phyloP scores from a whole-genome alignment of 2,329 filamentous ascomycete genomes.

The Neonectria faginata region DNA sequence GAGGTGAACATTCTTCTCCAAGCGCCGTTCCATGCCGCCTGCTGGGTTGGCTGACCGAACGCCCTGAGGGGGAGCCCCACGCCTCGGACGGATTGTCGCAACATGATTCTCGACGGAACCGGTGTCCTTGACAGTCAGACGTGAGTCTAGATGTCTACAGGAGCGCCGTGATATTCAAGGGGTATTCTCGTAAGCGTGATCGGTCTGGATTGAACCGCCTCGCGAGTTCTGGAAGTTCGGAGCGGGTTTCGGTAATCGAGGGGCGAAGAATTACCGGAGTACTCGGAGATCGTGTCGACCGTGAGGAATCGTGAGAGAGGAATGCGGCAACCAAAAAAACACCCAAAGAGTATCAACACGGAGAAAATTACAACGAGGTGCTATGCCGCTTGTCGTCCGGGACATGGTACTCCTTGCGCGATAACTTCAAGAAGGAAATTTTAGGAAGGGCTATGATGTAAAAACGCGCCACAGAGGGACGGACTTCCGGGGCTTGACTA shows the following conservation, averaged over 20 bases:
- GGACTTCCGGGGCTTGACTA: slow-evolving; percentile 8
- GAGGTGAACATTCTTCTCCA: slow-evolving; percentile 47
- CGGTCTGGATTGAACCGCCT: not conserved
- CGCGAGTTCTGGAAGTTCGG: not conserved
- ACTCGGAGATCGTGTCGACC: slow-evolving; percentile 37
- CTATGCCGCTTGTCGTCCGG: slow-evolving; percentile 23
- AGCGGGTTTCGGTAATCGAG: slow-evolving; percentile 4
- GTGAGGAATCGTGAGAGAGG: slow-evolving; percentile 25
- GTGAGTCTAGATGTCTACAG: not conserved
- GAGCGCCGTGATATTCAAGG: not conserved
- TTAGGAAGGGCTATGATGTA: slow-evolving; percentile 39
- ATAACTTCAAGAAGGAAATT: slow-evolving; percentile 31
- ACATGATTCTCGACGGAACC: slow-evolving; percentile 34
- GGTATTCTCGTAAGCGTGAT: not conserved
- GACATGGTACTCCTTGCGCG: slow-evolving; percentile 18
- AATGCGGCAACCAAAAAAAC: slow-evolving; percentile 17
- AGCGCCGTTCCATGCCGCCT: slow-evolving; percentile 43
- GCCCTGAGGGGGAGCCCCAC: slow-evolving; percentile 37
- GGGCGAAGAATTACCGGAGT: slow-evolving; percentile 32
- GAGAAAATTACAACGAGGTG: not conserved
- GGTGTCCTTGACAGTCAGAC: not conserved
- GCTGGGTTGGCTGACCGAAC: slow-evolving; percentile 35
- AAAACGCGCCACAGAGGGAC: slow-evolving; percentile 37
- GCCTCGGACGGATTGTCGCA: slow-evolving; percentile 44
- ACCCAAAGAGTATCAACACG: slow-evolving; percentile 30